Conservation (phyloP, 306 rosid genomes). For the Cicer yamashitae region DNA sequence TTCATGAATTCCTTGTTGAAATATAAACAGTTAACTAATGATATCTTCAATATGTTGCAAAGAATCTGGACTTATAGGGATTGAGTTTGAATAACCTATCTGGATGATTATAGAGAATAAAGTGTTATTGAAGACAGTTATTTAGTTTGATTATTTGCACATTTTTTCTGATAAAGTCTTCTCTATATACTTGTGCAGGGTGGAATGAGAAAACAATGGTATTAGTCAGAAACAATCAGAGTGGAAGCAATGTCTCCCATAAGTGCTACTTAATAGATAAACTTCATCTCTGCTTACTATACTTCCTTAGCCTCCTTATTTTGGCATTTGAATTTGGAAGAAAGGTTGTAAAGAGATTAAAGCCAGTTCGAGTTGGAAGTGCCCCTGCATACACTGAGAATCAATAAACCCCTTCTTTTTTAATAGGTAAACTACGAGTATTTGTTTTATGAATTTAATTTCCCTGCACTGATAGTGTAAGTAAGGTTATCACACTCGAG, state of each 20-base stretch:
- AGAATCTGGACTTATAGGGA: conserved; percentile 1
- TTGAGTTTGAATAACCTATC: conserved; percentile 22
- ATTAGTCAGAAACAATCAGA: conserved; percentile 48
- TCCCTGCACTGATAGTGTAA: not conserved
- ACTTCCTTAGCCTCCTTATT: conserved; percentile 64
- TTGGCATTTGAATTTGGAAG: conserved; percentile 56
- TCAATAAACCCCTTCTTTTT: conserved; percentile 35
- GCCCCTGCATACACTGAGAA: conserved; percentile 48
- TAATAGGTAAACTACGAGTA: conserved; percentile 45
- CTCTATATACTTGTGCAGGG: conserved; percentile 55
- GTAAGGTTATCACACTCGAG: not conserved
- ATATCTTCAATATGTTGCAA: not conserved
- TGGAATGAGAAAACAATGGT: conserved; percentile 59
- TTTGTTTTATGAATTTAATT: not conserved
- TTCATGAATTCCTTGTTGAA: conserved; percentile 8
- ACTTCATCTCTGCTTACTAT: conserved; percentile 57
- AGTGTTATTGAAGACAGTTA: not conserved
- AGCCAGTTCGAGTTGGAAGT: conserved; percentile 69
- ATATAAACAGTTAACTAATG: not conserved
- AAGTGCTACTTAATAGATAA: conserved; percentile 49
- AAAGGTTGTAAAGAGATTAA: conserved; percentile 57
- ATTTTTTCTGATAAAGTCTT: conserved; percentile 20
- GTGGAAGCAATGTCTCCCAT: conserved; percentile 53
- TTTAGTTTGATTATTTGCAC: conserved; percentile 15
- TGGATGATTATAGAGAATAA: conserved; percentile 26